These are phyloP conservation scores for Colletotrichum horii DNA, from an alignment of 2,329 filamentous ascomycete genomes.

Conservation along the genomic window DNA sequence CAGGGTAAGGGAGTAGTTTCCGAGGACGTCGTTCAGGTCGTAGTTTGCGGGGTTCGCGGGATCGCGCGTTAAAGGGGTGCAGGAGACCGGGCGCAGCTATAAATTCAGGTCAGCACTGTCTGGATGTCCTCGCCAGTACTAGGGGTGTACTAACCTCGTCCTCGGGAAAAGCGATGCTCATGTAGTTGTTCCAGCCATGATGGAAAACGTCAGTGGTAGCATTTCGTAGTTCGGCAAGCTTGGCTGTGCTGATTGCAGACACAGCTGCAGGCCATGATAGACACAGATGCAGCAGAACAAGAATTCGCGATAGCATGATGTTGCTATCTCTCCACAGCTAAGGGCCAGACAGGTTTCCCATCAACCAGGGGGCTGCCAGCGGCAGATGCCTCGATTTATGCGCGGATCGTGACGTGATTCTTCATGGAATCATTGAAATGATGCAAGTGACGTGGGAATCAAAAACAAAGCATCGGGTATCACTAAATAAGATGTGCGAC, in stretches of 20 bases:
- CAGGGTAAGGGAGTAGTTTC: slow-evolving; percentile 94
- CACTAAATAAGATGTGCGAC: neutral
- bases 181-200: slow-evolving; percentile 96
- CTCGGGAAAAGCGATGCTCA: slow-evolving; percentile 91
- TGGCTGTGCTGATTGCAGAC: slow-evolving; percentile 59
- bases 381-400: slow-evolving; percentile 22
- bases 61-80: slow-evolving; percentile 84
- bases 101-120: slow-evolving; percentile 12
- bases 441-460: neutral
- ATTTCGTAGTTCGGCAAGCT: slow-evolving; percentile 59
- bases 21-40: slow-evolving; percentile 92
- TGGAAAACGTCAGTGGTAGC: slow-evolving; percentile 86
- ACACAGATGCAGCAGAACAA: slow-evolving; percentile 27
- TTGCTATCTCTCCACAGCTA: slow-evolving; percentile 5
- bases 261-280: slow-evolving; percentile 43
- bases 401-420: neutral
- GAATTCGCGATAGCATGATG: slow-evolving; percentile 26
- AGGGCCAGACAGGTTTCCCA: slow-evolving; percentile 22
- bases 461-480: neutral
- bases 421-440: slow-evolving; percentile 3
- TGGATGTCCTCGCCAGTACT: neutral
- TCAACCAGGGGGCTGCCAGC: slow-evolving; percentile 14
- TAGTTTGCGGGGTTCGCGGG: slow-evolving; percentile 78
- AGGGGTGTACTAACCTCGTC: slow-evolving; percentile 68
- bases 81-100: slow-evolving; percentile 84